phyloP scores from a whole-genome alignment of 441 rosid species.

The Metrosideros polymorpha region DNA sequence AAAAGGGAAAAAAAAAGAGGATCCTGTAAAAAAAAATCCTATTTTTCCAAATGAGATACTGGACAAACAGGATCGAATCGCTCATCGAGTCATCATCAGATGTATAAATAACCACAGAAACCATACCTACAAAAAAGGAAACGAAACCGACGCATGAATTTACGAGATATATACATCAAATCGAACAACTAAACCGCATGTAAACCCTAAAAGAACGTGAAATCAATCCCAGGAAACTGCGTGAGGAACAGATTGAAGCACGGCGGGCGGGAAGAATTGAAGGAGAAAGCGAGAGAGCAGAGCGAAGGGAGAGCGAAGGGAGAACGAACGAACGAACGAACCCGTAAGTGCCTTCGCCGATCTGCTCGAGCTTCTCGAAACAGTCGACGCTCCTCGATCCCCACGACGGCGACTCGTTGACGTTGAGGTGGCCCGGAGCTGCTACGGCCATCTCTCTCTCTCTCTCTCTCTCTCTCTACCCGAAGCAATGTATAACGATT shows the following conservation, averaged over 20 bases:
- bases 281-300: not conserved
- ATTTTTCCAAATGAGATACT: not conserved
- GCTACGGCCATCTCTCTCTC: conserved; percentile 37
- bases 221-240: not conserved
- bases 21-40: not conserved
- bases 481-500: not conserved
- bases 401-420: conserved; percentile 62
- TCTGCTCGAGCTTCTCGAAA: conserved; percentile 85
- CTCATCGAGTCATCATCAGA: not conserved
- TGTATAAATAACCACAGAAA: not conserved
- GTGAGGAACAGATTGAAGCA: not conserved
- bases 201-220: not conserved
- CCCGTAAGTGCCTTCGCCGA: conserved; percentile 97
- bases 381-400: conserved; percentile 92
- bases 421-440: conserved; percentile 61
- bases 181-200: not conserved
- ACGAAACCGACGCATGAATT: not conserved
- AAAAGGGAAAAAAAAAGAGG: not conserved
- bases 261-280: not conserved
- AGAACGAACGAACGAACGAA: conserved; percentile 20
- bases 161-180: not conserved
- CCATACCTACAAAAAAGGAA: not conserved
- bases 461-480: not conserved
- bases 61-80: not conserved
- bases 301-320: not conserved